Conservation (phyloP, 768 basidiomycete species). For the Boletus sensibilis region DNA sequence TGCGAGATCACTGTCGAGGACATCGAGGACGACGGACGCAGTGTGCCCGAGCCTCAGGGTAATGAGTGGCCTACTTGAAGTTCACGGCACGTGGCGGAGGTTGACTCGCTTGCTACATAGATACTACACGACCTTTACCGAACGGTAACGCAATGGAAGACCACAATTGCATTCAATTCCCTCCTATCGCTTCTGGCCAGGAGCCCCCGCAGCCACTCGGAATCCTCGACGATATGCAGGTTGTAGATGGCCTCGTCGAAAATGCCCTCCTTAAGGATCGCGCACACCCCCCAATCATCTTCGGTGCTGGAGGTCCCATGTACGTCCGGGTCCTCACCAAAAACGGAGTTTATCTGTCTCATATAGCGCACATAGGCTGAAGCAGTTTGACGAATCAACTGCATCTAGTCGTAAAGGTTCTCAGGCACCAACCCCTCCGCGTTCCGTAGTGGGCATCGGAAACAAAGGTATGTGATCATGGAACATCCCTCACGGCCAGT, state of each 20-base stretch:
- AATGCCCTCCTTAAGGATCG: slow-evolving; percentile 15
- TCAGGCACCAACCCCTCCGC: slow-evolving; percentile 73
- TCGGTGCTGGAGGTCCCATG: slow-evolving; percentile 79
- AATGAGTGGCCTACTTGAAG: no score
- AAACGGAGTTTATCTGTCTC: background rate
- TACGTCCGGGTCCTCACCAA: slow-evolving; percentile 32
- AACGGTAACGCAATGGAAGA: slow-evolving; percentile 13
- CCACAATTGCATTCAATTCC: slow-evolving; percentile 16
- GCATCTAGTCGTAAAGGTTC: slow-evolving; percentile 69
- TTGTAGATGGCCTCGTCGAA: slow-evolving; percentile 12
- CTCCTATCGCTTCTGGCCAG: slow-evolving; percentile 1
- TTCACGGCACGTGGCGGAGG: background rate
- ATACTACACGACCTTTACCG: background rate
- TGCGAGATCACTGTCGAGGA: slow-evolving; percentile 16
- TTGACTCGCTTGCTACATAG: background rate
- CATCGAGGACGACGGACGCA: slow-evolving; percentile 6
- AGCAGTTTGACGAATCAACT: slow-evolving; percentile 75
- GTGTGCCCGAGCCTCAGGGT: no score
- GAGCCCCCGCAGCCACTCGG: slow-evolving; percentile 12
- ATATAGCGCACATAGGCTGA: slow-evolving; percentile 49
- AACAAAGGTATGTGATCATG: slow-evolving; percentile 61
- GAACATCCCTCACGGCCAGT: background rate
- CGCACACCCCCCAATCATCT: slow-evolving; percentile 50
- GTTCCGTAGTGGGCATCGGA: slow-evolving; percentile 85
- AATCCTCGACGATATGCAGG: slow-evolving; percentile 29